Evolutionary conservation across 257 asterid genomes (phyloP), one percentile per base, ranked within the genome.

Genomic region (Solanum pinnatisectum): DNA sequence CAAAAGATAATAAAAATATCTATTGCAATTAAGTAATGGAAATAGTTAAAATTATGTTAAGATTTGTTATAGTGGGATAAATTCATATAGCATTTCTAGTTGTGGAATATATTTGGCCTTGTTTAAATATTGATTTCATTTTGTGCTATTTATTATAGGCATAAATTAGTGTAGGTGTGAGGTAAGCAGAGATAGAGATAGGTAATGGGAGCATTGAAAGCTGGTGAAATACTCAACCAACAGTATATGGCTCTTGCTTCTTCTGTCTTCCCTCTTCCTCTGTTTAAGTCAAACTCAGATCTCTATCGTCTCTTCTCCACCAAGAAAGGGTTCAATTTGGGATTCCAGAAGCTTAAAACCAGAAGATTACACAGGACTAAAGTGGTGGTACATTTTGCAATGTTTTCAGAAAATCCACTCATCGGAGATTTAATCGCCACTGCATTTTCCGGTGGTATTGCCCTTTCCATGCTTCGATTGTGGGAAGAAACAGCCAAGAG

Each of bases 401-500:
- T 92, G 94, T 89, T 90, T 74, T 86, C 84, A 25, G 87, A 82
- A 39, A 88, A 83, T 82, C 90, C 86, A 7, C 87, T 91, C 40
- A 86, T 73, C 3, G 90, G 88, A n/a, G 94, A 92, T 79, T 87
- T 89, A 46, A 63, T 88, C 76, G 90, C 93, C 72, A 42, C 91
- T 23, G 91, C 86, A 20, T 6, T 92, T 33, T 82, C 90, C 74
- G 92, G 92, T 36, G 91, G 87, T 10, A 60, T 92, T 36, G 90
- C 92, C 13, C 88, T 88, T 46, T 87, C 90, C 81, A 5, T 87
- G 46, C 93, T 92, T 84, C 89, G 90, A 39, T 65, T 92, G 40
- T 91, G 92, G 92, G 88, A 90, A 81, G 94, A 89, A 79, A 86
- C 90, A 15, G 94, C 93, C 37, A 92, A 86, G 74, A 88, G 88